A percentile compares a stretch with the other conserved stretches of the same genome.
These are phyloP conservation scores for Sparassis latifolia DNA, from an alignment of 1,284 basidiomycete genomes.

Conservation along the genomic window DNA sequence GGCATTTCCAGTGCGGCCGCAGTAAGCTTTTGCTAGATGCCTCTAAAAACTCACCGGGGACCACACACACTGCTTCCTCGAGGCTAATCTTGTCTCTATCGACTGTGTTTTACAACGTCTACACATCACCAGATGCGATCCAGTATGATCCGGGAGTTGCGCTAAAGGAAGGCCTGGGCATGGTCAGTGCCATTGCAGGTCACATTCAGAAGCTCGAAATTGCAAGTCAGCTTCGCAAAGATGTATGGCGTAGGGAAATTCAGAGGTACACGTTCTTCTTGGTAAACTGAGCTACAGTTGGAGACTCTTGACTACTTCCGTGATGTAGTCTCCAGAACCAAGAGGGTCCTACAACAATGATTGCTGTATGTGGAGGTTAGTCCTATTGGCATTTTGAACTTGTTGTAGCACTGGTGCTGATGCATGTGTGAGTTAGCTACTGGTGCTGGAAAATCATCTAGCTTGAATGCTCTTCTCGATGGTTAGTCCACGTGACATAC, in stretches of 20 bases:
- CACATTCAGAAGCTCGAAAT: constrained; percentile 39
- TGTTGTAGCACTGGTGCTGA: neutral
- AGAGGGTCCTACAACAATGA: constrained; percentile 47
- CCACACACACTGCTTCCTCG: too few species aligned
- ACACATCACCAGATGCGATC: constrained; percentile 33
- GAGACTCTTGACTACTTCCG: neutral
- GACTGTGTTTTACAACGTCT: constrained; percentile 10
- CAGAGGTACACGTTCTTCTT: constrained; percentile 30
- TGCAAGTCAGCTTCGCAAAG: constrained; percentile 46
- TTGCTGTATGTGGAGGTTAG: constrained; percentile 53
- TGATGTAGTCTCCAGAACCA: constrained; percentile 37
- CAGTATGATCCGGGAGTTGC: constrained; percentile 41
- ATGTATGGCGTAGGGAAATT: constrained; percentile 52
- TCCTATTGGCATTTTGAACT: neutral
- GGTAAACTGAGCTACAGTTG: neutral
- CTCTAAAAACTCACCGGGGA: too few species aligned
- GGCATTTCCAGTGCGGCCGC: too few species aligned
- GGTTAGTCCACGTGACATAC: constrained; percentile 25
- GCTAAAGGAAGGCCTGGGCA: constrained; percentile 42
- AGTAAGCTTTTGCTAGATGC: too few species aligned
- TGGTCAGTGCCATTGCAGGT: constrained; percentile 42
- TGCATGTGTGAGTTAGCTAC: constrained; percentile 33
- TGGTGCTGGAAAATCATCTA: constrained; percentile 53
- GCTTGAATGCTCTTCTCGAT: constrained; percentile 51
- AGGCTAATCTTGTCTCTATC: too few species aligned